These are phyloP conservation scores for Trichoderma asperelloides DNA, from an alignment of 495 filamentous ascomycete species.

Conservation along the genomic window DNA sequence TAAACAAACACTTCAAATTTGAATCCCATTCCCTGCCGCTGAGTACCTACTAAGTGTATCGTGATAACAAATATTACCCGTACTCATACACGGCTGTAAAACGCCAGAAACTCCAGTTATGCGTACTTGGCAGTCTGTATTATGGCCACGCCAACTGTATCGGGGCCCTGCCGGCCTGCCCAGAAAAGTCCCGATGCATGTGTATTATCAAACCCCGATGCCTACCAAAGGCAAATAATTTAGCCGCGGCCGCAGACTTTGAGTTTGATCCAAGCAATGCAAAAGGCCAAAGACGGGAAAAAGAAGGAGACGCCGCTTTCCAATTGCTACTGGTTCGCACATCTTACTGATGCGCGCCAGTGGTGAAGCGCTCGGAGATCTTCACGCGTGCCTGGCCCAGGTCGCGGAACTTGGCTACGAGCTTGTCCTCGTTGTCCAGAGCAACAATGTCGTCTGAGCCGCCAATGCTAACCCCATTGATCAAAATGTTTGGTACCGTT, in stretches of 20 bases:
- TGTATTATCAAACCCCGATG: background rate
- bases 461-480: constrained; percentile 82
- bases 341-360: background rate
- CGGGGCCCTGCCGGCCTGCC: too few relatives aligned
- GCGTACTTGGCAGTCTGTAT: background rate
- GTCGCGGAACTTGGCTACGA: constrained; percentile 61
- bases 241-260: background rate
- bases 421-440: constrained; percentile 56
- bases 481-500: constrained; percentile 87
- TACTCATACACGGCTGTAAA: background rate
- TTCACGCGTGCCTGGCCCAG: constrained; percentile 37
- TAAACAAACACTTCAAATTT: background rate
- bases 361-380: background rate
- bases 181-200: background rate
- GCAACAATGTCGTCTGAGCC: constrained; percentile 79
- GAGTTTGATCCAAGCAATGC: background rate
- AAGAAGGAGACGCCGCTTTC: background rate
- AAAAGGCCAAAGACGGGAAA: background rate
- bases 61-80: background rate
- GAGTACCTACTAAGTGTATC: background rate
- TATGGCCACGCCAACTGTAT: background rate
- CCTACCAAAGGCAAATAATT: background rate
- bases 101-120: background rate
- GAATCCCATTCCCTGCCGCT: background rate
- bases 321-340: background rate